A percentile compares a stretch with the other conserved stretches of the same genome.
Evolutionary conservation across 805 yeast genomes (phyloP).

Genomic region (Lachancea sp.): DNA sequence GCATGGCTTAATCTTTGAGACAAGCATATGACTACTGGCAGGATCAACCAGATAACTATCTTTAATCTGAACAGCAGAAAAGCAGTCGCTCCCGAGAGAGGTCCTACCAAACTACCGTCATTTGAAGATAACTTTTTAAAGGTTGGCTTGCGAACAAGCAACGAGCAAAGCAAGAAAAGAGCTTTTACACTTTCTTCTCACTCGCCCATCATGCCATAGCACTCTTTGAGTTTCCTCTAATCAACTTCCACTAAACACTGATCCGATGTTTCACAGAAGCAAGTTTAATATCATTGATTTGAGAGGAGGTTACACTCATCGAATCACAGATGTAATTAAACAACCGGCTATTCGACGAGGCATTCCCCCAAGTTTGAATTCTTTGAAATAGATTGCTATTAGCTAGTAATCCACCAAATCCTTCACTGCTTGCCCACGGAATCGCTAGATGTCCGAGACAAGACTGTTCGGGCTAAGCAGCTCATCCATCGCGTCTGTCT

Average conservation of each 20-base stretch:
- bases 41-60: conserved; percentile 43
- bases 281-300: conserved; percentile 27
- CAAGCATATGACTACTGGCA: conserved; percentile 49
- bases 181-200: conserved; percentile 16
- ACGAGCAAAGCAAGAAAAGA: conserved; percentile 7
- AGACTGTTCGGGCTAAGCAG: conserved; percentile 30
- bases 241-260: conserved; percentile 28
- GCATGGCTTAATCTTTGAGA: conserved; percentile 47
- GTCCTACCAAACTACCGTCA: conserved; percentile 5
- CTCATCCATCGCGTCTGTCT: conserved; percentile 1
- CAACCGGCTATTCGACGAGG: conserved; percentile 22
- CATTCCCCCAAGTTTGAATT: conserved; percentile 27
- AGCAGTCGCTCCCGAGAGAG: conserved; percentile 5
- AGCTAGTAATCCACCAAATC: conserved; percentile 33
- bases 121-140: conserved; percentile 16
- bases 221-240: conserved; percentile 29
- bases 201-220: conserved; percentile 24
- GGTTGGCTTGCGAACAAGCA: conserved; percentile 10
- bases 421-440: conserved; percentile 32
- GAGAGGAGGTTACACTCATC: conserved; percentile 31
- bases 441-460: conserved; percentile 29
- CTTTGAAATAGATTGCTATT: conserved; percentile 26
- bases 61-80: conserved; percentile 9
- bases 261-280: conserved; percentile 22
- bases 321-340: conserved; percentile 17